phyloP scores from a whole-genome alignment of 2,329 filamentous ascomycete genomes.

The Scolecobasidium constrictum region DNA sequence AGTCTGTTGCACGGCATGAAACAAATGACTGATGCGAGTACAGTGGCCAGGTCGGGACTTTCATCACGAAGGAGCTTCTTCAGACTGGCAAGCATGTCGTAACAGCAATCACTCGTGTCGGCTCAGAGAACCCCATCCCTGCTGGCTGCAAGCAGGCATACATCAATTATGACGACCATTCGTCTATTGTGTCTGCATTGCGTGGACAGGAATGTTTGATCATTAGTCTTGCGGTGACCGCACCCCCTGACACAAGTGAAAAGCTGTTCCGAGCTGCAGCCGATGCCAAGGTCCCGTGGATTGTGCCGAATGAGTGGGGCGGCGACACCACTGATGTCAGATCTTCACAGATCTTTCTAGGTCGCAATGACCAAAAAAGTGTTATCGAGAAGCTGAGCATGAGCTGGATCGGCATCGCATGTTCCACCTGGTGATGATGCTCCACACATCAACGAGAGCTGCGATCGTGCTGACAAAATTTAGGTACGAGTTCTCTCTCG shows the following conservation, averaged over 20 bases:
- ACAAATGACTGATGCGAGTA: constrained; percentile 13
- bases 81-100: constrained; percentile 35
- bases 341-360: constrained; percentile 14
- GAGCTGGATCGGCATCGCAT: constrained; percentile 18
- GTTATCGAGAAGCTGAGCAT: constrained; percentile 18
- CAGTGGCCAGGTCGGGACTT: constrained; percentile 28
- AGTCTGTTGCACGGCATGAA: background rate
- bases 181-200: constrained; percentile 23
- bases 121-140: constrained; percentile 31
- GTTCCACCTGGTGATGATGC: constrained; percentile 23
- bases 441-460: too few relatives aligned
- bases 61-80: constrained; percentile 29
- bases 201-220: constrained; percentile 26
- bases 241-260: constrained; percentile 18
- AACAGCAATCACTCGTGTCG: constrained; percentile 38
- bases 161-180: constrained; percentile 35
- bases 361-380: constrained; percentile 10
- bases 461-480: too few relatives aligned
- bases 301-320: constrained; percentile 29
- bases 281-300: constrained; percentile 25
- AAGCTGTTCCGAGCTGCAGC: constrained; percentile 24
- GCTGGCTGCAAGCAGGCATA: constrained; percentile 26
- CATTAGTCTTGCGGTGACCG: constrained; percentile 25
- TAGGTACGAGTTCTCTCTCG: constrained; percentile 13
- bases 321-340: constrained; percentile 18